Evolutionary conservation across 2,329 filamentous ascomycete species (phyloP).

Genomic region (Elsinoe perseae): DNA sequence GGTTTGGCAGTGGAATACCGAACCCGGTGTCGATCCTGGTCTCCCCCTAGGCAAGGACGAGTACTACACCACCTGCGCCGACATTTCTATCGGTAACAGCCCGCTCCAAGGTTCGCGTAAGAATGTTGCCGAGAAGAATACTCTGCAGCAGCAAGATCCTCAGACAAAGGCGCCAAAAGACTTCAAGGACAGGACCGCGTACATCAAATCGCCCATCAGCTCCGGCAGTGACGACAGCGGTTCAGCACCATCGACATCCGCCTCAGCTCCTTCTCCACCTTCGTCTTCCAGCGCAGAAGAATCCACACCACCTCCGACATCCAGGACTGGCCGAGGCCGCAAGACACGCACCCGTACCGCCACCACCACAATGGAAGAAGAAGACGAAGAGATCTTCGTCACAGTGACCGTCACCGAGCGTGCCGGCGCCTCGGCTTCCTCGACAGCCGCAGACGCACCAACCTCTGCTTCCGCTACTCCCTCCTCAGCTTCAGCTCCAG

Average conservation of each 20-base stretch:
- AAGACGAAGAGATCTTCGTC: not conserved
- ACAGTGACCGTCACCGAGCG: not conserved
- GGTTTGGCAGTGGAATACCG: conserved; percentile 88
- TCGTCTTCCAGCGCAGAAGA: not conserved
- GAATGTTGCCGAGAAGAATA: conserved; percentile 21
- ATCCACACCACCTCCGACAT: not conserved
- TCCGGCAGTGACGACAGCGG: not conserved
- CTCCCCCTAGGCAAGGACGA: conserved; percentile 44
- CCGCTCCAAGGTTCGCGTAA: conserved; percentile 14
- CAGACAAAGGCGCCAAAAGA: conserved; percentile 33
- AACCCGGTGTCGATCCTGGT: conserved; percentile 31
- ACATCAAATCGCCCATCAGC: conserved; percentile 9
- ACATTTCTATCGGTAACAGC: conserved; percentile 41
- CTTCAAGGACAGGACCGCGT: conserved; percentile 36
- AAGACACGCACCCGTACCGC: not conserved
- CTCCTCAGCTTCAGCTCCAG: not conserved
- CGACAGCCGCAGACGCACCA: not conserved
- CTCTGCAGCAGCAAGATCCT: conserved; percentile 36
- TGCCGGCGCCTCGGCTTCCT: not conserved
- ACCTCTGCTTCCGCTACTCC: not conserved
- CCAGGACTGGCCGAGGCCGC: not conserved
- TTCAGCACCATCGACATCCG: not conserved
- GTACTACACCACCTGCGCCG: conserved; percentile 53
- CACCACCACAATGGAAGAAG: not conserved
- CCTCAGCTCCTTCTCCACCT: not conserved